Evolutionary conservation across 768 basidiomycete species (phyloP).

Genomic region (Tulasnella sp.): DNA sequence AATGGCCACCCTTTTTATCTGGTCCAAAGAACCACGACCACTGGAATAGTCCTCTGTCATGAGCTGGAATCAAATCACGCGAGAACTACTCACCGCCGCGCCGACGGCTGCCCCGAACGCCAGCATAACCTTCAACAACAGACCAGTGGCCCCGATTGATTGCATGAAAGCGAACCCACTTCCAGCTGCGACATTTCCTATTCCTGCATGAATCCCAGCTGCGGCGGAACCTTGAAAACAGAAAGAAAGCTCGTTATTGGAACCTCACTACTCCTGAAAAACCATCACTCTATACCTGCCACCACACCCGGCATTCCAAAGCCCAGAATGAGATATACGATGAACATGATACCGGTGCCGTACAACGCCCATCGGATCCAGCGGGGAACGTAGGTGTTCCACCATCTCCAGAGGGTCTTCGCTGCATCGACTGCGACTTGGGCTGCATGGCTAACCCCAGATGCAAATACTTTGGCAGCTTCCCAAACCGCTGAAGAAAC

Average conservation of each 20-base stretch:
- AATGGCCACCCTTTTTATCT: no score
- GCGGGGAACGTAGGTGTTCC: background rate
- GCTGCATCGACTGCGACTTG: background rate
- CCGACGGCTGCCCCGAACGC: background rate
- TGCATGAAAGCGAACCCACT: background rate
- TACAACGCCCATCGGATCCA: background rate
- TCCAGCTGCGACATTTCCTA: background rate
- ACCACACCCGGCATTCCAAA: background rate
- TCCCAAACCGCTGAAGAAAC: background rate
- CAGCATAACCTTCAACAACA: background rate
- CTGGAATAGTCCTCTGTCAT: background rate
- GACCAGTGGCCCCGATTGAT: background rate
- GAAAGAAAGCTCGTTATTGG: no score
- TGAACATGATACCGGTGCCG: background rate
- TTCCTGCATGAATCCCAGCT: background rate
- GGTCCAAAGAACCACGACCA: background rate
- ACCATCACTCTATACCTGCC: background rate
- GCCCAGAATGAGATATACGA: background rate
- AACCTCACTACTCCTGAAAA: no score
- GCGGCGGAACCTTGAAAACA: background rate
- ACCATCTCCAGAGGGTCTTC: constrained; percentile 7
- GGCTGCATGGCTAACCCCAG: background rate
- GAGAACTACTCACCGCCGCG: background rate
- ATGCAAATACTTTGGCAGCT: background rate
- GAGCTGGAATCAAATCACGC: background rate